phyloP scores from a whole-genome alignment of 495 filamentous ascomycete species.

The Xylaria bambusicola region DNA sequence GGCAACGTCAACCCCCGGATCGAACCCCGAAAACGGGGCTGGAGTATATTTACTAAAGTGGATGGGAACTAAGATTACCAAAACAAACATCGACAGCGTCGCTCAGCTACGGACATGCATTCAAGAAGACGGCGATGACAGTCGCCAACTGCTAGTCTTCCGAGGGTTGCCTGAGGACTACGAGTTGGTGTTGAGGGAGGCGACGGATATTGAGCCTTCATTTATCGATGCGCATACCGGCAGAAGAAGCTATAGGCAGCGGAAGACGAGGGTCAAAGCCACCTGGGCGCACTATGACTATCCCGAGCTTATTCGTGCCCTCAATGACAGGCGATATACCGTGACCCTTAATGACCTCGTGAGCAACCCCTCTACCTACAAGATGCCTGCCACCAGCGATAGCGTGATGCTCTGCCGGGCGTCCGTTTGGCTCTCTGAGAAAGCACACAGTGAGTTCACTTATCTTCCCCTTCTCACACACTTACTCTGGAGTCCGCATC shows the following conservation, averaged over 20 bases:
- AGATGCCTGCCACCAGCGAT: slow-evolving; percentile 21
- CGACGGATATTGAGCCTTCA: slow-evolving; percentile 27
- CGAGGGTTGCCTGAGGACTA: slow-evolving; percentile 29
- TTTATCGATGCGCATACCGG: slow-evolving; percentile 37
- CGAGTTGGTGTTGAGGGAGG: slow-evolving; percentile 18
- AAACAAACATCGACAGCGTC: slow-evolving; percentile 12
- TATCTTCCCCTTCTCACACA: neutral
- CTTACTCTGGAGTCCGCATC: neutral
- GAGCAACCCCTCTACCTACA: slow-evolving; percentile 10
- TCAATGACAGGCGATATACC: neutral
- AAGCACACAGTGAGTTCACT: slow-evolving; percentile 16
- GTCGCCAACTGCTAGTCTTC: slow-evolving; percentile 31
- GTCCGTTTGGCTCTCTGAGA: slow-evolving; percentile 31
- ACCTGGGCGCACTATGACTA: slow-evolving; percentile 35
- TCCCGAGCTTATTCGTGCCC: slow-evolving; percentile 33
- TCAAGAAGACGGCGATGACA: neutral
- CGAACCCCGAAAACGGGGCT: neutral
- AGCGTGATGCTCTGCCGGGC: slow-evolving; percentile 31
- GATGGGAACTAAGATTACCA: slow-evolving; percentile 5
- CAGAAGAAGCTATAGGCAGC: slow-evolving; percentile 30
- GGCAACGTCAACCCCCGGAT: neutral
- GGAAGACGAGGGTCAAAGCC: slow-evolving; percentile 1
- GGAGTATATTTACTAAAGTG: slow-evolving; percentile 24
- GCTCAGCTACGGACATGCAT: slow-evolving; percentile 3
- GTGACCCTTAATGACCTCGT: neutral